Conservation (phyloP, 805 yeast genomes). For the Blastobotrys mokoenaii region DNA sequence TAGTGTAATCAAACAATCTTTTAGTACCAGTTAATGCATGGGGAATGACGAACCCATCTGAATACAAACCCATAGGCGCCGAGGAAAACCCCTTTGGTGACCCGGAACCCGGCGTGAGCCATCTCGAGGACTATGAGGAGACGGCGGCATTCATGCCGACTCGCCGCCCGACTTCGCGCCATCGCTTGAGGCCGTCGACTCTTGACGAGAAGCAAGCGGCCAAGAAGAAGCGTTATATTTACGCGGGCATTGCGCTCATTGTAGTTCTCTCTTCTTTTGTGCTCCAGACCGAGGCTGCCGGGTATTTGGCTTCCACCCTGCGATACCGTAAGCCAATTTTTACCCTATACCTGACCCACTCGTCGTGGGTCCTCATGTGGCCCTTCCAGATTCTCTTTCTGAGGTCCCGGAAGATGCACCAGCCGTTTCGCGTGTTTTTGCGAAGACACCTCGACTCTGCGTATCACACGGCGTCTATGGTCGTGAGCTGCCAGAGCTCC, state of each 20-base stretch:
- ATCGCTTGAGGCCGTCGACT: conserved; percentile 1
- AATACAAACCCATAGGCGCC: conserved; percentile 1
- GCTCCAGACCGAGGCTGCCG: conserved; percentile 70
- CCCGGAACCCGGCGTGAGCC: neutral
- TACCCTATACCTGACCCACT: conserved; percentile 56
- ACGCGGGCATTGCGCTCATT: conserved; percentile 38
- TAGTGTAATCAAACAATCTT: too few species aligned
- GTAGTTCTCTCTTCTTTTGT: conserved; percentile 56
- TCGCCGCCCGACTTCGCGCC: neutral
- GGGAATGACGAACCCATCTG: neutral
- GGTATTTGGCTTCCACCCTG: conserved; percentile 49
- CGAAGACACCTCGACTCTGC: conserved; percentile 14
- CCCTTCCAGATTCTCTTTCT: conserved; percentile 53
- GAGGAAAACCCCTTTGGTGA: neutral
- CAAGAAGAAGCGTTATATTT: conserved; percentile 3
- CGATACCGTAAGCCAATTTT: conserved; percentile 64
- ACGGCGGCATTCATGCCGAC: neutral
- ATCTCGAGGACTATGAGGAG: neutral
- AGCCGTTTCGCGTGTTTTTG: conserved; percentile 16
- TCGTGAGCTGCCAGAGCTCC: conserved; percentile 9
- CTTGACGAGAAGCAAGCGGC: conserved; percentile 4
- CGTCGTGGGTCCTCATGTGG: conserved; percentile 68
- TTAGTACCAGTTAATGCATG: too few species aligned
- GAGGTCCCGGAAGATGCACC: conserved; percentile 38
- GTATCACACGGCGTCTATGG: conserved; percentile 20